Conservation (phyloP, 2,329 filamentous ascomycete species). For the Claviceps quebecensis region DNA sequence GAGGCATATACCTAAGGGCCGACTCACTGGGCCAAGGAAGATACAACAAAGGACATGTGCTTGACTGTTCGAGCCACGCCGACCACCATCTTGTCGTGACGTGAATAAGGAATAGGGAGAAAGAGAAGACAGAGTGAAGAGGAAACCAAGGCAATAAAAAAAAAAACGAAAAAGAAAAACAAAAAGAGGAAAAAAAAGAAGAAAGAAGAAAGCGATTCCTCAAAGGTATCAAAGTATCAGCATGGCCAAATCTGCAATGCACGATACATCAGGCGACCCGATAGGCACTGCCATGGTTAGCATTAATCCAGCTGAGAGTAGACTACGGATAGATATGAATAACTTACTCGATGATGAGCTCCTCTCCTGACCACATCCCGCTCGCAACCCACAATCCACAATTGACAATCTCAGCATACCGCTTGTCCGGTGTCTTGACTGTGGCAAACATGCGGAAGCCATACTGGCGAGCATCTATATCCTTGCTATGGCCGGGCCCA, state of each 20-base stretch:
- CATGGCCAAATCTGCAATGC: neutral
- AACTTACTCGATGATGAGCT: conserved; percentile 32
- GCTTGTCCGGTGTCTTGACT: conserved; percentile 35
- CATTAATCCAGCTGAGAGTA: neutral
- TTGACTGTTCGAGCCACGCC: neutral
- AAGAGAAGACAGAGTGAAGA: neutral
- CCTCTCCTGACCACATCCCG: conserved; percentile 30
- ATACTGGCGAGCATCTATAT: conserved; percentile 29
- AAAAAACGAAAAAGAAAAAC: neutral
- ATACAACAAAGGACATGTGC: neutral
- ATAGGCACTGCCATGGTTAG: conserved; percentile 3
- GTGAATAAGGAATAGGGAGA: neutral
- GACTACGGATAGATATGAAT: neutral
- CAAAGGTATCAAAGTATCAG: neutral
- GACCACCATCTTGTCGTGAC: neutral
- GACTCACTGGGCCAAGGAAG: neutral
- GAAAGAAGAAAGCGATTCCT: neutral
- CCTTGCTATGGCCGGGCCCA: conserved; percentile 21
- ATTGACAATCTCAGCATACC: conserved; percentile 34
- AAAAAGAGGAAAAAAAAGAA: neutral
- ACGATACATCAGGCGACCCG: neutral
- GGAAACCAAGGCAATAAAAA: neutral
- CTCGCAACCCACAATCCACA: conserved; percentile 36
- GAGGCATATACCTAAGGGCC: neutral
- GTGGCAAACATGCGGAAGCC: conserved; percentile 35